Evolutionary conservation across 768 basidiomycete genomes (phyloP), one percentile per base, ranked within the genome.

Genomic region (Mrakia frigida): DNA sequence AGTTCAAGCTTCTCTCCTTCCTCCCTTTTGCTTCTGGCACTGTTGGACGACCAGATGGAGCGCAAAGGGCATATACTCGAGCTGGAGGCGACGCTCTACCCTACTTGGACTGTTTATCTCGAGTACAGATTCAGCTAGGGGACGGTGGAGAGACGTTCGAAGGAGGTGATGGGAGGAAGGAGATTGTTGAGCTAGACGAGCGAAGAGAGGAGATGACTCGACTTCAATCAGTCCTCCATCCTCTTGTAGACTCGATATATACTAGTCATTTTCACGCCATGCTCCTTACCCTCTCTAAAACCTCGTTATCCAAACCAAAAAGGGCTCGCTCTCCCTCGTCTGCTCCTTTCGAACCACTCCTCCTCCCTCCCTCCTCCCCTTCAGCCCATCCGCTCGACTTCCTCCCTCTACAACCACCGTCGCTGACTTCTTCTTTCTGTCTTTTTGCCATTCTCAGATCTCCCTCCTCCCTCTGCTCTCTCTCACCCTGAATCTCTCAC

Each of bases 381-480:
- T 43, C n/a, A 28, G 14, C 28, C 70, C 31, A 35, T 28, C n/a
- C 65, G 16, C 4, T 43, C 41, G n/a, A n/a, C 37, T 7, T 33
- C 6, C 53, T 41, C 4, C 74, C 56, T 23, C 10, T 21, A 5
- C 21, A 56, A 31, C 28, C 39, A 33, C 7, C 28, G 14, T 37
- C 37, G 59, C 41, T 60, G 37, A 43, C 60, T 25, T 9, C 18
- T 23, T 11, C 9, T 31, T 25, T 46, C 31, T 74, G 28, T 28
- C 28, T 37, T 50, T 18, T 16, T 50, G 3, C 16, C 50, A 23
- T 31, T 16, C 14, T 25, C 53, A 76, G 75, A 76, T 52, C 70
- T 76, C 11, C 75, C 75, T 52, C 75, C 75, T 52, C 75, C 75
- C 14, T 52, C 50, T 18, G 65, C 50, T 28, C 74, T 75, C 37